Conservation (phyloP, 495 filamentous ascomycete genomes). For the Neurospora sp. region DNA sequence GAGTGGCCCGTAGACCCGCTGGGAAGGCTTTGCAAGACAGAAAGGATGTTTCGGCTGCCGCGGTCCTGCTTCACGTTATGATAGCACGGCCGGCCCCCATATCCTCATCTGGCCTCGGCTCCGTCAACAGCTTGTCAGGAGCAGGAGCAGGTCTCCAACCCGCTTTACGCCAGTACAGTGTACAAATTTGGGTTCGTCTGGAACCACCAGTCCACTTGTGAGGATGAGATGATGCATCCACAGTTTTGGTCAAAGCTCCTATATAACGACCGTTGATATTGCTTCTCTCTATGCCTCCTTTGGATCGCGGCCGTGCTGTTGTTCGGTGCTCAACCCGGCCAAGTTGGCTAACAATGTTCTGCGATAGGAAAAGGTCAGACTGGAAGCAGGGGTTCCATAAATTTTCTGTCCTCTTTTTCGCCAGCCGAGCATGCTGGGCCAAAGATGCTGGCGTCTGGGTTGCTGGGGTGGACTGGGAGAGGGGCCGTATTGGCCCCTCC, state of each 20-base stretch:
- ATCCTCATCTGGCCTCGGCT: neutral
- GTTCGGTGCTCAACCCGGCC: neutral
- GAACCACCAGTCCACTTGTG: conserved; percentile 13
- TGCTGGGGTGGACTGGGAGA: neutral
- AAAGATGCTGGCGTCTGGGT: conserved; percentile 8
- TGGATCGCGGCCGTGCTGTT: neutral
- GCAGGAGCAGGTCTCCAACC: neutral
- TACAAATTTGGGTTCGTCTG: neutral
- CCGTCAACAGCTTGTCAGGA: neutral
- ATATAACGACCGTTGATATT: conserved; percentile 22
- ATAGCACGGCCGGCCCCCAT: neutral
- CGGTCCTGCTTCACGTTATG: conserved; percentile 1
- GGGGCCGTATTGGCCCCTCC: conserved; percentile 4
- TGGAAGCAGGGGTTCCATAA: conserved; percentile 7
- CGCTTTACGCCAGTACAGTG: neutral
- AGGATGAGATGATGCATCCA: conserved; percentile 13
- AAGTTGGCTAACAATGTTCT: neutral
- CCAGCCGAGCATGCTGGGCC: conserved; percentile 39
- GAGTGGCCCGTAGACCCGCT: neutral
- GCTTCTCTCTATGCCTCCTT: conserved; percentile 2
- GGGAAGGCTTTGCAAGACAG: neutral
- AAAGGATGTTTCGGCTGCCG: conserved; percentile 6
- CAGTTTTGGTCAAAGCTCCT: conserved; percentile 15
- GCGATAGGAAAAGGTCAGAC: neutral
- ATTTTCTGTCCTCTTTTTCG: conserved; percentile 27